Conservation (phyloP, 345 rosid species). For the Brassica rapa region DNA sequence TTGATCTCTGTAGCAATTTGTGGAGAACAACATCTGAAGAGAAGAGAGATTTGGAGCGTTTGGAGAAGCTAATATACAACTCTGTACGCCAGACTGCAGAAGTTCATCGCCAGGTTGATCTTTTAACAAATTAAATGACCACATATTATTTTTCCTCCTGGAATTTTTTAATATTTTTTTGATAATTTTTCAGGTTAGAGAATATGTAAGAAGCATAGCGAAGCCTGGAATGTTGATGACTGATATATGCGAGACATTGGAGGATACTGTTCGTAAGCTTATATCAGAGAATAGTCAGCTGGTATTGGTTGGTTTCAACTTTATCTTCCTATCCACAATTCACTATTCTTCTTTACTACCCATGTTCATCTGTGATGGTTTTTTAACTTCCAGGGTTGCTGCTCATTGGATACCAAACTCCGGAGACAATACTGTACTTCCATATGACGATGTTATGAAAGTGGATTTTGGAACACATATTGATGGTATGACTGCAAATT, state of each 20-base stretch:
- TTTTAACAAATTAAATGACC: not conserved
- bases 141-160: not conserved
- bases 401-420: conserved; percentile 99
- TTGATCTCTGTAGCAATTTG: conserved; percentile 58
- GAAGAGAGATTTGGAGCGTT: conserved; percentile 89
- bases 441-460: conserved; percentile 95
- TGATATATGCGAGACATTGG: conserved; percentile 87
- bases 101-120: conserved; percentile 89
- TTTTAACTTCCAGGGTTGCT: conserved; percentile 66
- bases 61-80: conserved; percentile 77
- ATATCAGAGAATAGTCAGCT: conserved; percentile 47
- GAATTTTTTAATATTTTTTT: too few species aligned
- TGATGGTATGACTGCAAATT: conserved; percentile 55
- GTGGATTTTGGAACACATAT: conserved; percentile 96
- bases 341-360: conserved; percentile 4
- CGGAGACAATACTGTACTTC: conserved; percentile 94
- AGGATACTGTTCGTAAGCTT: conserved; percentile 76
- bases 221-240: conserved; percentile 95
- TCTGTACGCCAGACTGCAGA: conserved; percentile 95
- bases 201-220: conserved; percentile 72
- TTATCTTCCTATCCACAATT: not conserved
- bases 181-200: conserved; percentile 45
- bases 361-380: conserved; percentile 20
- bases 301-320: conserved; percentile 58
- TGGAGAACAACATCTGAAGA: conserved; percentile 98